Conservation (phyloP, 2,329 filamentous ascomycete genomes). For the Beauveria sp. region DNA sequence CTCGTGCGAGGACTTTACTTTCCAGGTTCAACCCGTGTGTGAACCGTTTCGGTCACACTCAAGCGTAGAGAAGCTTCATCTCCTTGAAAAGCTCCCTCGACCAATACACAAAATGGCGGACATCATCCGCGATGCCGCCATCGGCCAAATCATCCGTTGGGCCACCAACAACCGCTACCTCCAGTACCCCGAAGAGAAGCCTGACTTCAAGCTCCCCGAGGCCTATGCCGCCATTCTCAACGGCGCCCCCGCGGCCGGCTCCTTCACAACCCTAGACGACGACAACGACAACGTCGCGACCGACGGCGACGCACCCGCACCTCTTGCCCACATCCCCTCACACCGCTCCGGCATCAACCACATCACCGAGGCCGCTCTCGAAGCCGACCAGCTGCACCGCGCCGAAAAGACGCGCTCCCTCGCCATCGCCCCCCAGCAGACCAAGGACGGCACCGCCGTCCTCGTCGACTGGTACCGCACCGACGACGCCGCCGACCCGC, state of each 20-base stretch:
- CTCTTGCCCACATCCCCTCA: not conserved
- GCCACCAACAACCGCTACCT: slow-evolving; percentile 44
- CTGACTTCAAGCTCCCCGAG: slow-evolving; percentile 45
- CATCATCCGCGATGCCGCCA: slow-evolving; percentile 45
- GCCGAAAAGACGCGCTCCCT: slow-evolving; percentile 39
- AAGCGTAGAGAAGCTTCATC: too few relatives aligned
- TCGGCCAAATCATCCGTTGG: slow-evolving; percentile 52
- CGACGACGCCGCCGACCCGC: slow-evolving; percentile 48
- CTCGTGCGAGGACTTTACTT: too few relatives aligned
- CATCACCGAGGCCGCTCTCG: slow-evolving; percentile 27
- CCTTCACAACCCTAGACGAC: not conserved
- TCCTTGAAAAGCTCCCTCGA: too few relatives aligned
- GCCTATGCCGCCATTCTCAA: slow-evolving; percentile 29
- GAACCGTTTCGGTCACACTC: too few relatives aligned
- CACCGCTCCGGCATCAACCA: slow-evolving; percentile 14
- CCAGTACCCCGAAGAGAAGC: slow-evolving; percentile 52
- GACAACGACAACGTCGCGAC: not conserved
- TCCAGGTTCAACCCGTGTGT: too few relatives aligned
- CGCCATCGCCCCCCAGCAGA: slow-evolving; percentile 40
- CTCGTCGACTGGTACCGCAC: slow-evolving; percentile 49
- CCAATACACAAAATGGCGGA: slow-evolving; percentile 21
- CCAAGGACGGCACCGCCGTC: slow-evolving; percentile 39
- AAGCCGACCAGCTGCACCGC: slow-evolving; percentile 28
- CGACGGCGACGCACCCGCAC: not conserved
- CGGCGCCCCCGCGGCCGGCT: slow-evolving; percentile 18